A percentile compares a stretch with the other conserved stretches of the same genome.
Conservation (phyloP, 768 basidiomycete species). For the Russula foetens region DNA sequence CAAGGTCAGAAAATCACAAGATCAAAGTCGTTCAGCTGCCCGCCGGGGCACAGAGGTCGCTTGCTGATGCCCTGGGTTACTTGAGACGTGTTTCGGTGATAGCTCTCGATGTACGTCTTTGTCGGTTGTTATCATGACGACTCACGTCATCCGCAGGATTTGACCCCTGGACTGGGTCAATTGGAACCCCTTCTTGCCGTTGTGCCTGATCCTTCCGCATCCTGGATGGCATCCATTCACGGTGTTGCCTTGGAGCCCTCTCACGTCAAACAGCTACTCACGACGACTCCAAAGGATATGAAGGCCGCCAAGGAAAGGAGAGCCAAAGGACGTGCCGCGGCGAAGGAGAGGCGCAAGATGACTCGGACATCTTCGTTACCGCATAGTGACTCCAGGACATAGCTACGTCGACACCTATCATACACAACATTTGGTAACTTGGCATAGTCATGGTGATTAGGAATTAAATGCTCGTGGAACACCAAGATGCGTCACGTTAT, state of each 20-base stretch:
- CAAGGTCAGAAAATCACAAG: slow-evolving; percentile 1
- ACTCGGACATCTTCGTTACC: not conserved
- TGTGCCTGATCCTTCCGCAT: slow-evolving; percentile 50
- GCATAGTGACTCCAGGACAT: not conserved
- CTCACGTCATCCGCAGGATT: slow-evolving; percentile 28
- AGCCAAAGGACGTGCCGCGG: slow-evolving; percentile 38
- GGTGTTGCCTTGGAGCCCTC: slow-evolving; percentile 46
- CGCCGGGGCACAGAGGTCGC: slow-evolving; percentile 49
- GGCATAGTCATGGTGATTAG: not conserved
- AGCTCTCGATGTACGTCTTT: slow-evolving; percentile 52
- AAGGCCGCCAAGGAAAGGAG: slow-evolving; percentile 56
- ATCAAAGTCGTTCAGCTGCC: slow-evolving; percentile 60
- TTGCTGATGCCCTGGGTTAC: slow-evolving; percentile 52
- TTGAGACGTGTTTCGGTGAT: slow-evolving; percentile 59
- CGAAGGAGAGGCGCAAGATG: slow-evolving; percentile 31
- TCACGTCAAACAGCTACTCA: slow-evolving; percentile 74
- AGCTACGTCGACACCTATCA: not conserved
- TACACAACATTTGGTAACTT: not conserved
- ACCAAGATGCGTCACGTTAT: too few relatives aligned
- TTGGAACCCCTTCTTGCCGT: slow-evolving; percentile 34
- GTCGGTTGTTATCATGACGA: not conserved
- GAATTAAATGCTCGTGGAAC: too few relatives aligned
- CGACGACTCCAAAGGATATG: slow-evolving; percentile 75
- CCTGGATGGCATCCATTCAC: slow-evolving; percentile 48
- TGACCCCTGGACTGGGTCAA: slow-evolving; percentile 31